Conservation (phyloP, 352 stramenopile genomes). For the Globisporangium emineosum region DNA sequence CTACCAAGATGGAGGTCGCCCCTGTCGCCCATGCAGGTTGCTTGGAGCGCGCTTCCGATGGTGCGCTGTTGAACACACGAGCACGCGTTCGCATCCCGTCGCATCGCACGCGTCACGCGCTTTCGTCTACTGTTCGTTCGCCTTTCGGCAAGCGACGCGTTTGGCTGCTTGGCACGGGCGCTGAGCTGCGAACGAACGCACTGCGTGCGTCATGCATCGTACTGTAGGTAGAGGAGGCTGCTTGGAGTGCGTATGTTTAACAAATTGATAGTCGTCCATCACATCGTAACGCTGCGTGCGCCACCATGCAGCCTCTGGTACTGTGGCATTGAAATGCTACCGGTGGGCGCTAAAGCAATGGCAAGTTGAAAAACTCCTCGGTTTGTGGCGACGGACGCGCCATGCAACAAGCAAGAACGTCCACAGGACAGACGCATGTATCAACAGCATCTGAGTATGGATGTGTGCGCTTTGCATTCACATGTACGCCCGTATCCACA, state of each 20-base stretch:
- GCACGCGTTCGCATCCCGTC: background rate
- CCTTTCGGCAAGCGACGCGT: background rate
- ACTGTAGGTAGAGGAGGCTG: background rate
- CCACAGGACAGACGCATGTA: background rate
- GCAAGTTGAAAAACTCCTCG: background rate
- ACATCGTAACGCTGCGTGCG: background rate
- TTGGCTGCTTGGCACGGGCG: background rate
- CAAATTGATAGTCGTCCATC: background rate
- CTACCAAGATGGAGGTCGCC: too few relatives aligned
- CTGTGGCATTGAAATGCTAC: too few relatives aligned
- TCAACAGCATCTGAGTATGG: background rate
- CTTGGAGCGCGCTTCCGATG: background rate
- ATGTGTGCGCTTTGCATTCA: background rate
- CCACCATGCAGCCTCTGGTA: too few relatives aligned
- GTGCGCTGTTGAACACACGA: background rate
- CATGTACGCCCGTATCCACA: background rate
- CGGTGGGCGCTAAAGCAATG: too few relatives aligned
- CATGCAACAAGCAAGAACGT: background rate
- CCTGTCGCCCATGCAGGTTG: background rate
- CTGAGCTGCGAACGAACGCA: background rate
- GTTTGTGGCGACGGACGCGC: background rate
- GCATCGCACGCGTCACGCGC: background rate
- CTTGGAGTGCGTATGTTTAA: background rate
- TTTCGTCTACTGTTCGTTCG: background rate
- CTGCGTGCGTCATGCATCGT: background rate